Percentiles rank a stretch among this genome's conserved stretches.
Evolutionary conservation across 257 asterid species (phyloP).

Genomic region (Capsicum pubescens): DNA sequence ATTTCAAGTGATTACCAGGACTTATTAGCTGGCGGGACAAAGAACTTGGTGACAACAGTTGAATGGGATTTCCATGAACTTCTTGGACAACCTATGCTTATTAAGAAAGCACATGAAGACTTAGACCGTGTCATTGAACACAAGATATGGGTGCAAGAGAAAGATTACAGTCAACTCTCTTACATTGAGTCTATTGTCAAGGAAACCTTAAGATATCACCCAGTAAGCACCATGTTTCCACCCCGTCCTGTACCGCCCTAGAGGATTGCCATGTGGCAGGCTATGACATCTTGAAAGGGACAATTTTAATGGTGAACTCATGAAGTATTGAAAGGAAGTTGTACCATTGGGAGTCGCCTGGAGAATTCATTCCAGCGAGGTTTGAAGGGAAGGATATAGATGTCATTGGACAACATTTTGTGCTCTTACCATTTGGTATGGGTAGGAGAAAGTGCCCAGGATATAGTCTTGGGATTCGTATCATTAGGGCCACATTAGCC

Average conservation of each 20-base stretch:
- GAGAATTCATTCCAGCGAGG: conserved; percentile 43
- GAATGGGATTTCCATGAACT: conserved; percentile 38
- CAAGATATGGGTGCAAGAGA: conserved; percentile 33
- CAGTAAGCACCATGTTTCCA: conserved; percentile 34
- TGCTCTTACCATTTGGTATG: conserved; percentile 36
- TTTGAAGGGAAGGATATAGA: conserved; percentile 35
- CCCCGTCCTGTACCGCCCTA: conserved; percentile 32
- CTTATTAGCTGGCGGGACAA: conserved; percentile 33
- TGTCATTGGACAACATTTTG: conserved; percentile 32
- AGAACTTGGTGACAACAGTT: conserved; percentile 37
- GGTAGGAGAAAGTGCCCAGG: conserved; percentile 38
- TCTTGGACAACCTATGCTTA: conserved; percentile 31
- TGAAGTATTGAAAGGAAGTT: conserved; percentile 46
- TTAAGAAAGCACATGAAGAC: conserved; percentile 37
- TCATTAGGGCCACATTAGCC: conserved; percentile 31
- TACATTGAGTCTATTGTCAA: conserved; percentile 43
- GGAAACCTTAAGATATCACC: conserved; percentile 45
- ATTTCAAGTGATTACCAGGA: conserved; percentile 26
- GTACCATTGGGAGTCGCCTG: conserved; percentile 37
- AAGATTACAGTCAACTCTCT: conserved; percentile 32
- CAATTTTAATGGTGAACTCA: conserved; percentile 31
- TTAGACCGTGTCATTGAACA: conserved; percentile 29
- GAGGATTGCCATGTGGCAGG: conserved; percentile 43
- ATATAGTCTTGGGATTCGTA: conserved; percentile 32
- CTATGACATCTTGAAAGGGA: conserved; percentile 40